These are phyloP conservation scores for Citrus hindsii DNA, from an alignment of 345 rosid species.

Conservation along the genomic window DNA sequence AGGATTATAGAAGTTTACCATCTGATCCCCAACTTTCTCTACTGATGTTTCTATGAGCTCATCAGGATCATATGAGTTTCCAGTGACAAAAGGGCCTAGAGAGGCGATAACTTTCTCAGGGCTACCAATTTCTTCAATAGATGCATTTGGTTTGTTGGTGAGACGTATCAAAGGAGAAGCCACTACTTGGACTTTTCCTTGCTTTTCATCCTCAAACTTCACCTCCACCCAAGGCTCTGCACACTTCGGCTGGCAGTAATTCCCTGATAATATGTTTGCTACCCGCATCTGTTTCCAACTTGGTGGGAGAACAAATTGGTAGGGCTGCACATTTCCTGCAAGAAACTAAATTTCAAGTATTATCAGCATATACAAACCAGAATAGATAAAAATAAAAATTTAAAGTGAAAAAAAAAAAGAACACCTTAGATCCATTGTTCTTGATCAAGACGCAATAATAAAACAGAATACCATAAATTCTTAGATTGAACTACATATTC, in stretches of 20 bases:
- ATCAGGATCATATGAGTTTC: conserved; percentile 81
- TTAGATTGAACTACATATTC: not conserved
- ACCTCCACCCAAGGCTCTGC: conserved; percentile 98
- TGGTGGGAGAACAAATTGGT: conserved; percentile 79
- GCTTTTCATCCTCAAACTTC: conserved; percentile 83
- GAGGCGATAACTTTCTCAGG: conserved; percentile 88
- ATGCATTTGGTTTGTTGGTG: conserved; percentile 74
- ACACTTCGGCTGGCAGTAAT: conserved; percentile 93
- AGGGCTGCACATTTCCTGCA: conserved; percentile 97
- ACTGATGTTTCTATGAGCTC: conserved; percentile 63
- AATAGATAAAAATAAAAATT: not conserved
- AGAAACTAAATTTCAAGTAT: conserved; percentile 53
- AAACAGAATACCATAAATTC: not conserved
- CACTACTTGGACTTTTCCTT: conserved; percentile 87
- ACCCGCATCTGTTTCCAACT: conserved; percentile 76
- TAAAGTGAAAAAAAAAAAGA: not conserved
- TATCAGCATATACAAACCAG: conserved; percentile 38
- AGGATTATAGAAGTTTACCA: conserved; percentile 38
- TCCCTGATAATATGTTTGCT: conserved; percentile 86
- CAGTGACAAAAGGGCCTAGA: conserved; percentile 90
- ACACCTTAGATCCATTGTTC: not conserved
- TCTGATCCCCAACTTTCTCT: conserved; percentile 67
- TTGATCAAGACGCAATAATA: too few relatives aligned
- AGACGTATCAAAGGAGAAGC: conserved; percentile 89
- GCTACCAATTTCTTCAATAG: conserved; percentile 74